Conservation (phyloP, 441 rosid genomes). For the Adansonia madagascariensis region DNA sequence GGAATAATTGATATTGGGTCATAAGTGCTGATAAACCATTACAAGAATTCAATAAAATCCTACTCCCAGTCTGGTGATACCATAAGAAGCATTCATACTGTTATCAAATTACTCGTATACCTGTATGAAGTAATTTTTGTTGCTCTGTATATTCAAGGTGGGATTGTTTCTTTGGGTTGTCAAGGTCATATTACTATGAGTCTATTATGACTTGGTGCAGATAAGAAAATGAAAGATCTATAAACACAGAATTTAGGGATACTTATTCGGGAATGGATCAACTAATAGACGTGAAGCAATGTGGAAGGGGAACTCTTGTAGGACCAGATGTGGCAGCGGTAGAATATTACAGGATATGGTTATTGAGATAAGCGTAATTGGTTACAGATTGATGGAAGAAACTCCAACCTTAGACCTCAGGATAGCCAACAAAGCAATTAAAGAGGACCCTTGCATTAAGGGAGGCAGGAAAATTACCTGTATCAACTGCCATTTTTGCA, state of each 20-base stretch:
- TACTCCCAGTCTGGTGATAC: neutral
- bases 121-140: neutral
- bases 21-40: neutral
- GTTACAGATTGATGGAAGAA: conserved; percentile 1
- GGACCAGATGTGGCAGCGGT: too few species aligned
- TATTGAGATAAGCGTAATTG: too few species aligned
- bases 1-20: conserved; percentile 14
- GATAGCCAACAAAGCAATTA: neutral
- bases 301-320: too few species aligned
- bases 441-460: neutral
- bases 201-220: neutral
- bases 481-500: neutral
- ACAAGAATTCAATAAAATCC: conserved; percentile 5
- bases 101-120: neutral
- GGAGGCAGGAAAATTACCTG: conserved; percentile 10
- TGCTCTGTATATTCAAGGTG: neutral
- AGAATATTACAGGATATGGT: too few species aligned
- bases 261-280: neutral
- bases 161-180: neutral
- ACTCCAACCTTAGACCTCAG: neutral
- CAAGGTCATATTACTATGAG: neutral
- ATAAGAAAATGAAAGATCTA: neutral
- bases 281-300: neutral
- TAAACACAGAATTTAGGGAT: neutral
- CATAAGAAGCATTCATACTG: neutral